Percentiles rank a stretch among this genome's conserved stretches.
Evolutionary conservation across 129 eudicot species (phyloP).

Genomic region (Lactuca saligna): DNA sequence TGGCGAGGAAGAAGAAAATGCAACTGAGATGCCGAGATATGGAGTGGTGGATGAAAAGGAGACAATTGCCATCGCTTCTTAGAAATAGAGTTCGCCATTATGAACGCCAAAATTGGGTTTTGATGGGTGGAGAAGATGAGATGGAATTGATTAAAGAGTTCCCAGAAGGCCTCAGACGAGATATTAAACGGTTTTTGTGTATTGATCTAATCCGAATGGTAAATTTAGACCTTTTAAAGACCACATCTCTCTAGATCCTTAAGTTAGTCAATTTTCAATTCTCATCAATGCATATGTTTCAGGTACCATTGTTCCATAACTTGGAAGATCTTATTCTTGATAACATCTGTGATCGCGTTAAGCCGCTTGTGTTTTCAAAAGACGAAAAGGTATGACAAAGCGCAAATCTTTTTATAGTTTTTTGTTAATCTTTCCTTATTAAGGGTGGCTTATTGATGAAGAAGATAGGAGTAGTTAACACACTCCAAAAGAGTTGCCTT

Average conservation of each 20-base stretch:
- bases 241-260: neutral
- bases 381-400: conserved; percentile 67
- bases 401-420: neutral
- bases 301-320: conserved; percentile 88
- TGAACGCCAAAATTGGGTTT: conserved; percentile 77
- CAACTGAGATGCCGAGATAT: conserved; percentile 83
- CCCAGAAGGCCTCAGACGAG: conserved; percentile 95
- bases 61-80: conserved; percentile 73
- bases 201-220: conserved; percentile 85
- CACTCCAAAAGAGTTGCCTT: too few relatives aligned
- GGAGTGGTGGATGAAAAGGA: conserved; percentile 99
- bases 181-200: conserved; percentile 85
- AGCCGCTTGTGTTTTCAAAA: conserved; percentile 76
- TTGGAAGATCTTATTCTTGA: conserved; percentile 85
- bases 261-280: neutral
- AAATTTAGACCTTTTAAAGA: neutral
- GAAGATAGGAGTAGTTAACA: too few relatives aligned
- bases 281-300: neutral
- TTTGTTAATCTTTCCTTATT: neutral
- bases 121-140: conserved; percentile 85
- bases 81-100: conserved; percentile 83
- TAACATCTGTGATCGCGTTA: conserved; percentile 89
- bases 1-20: conserved; percentile 92
- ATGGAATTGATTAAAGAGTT: conserved; percentile 85
- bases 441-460: neutral